phyloP scores from a whole-genome alignment of 1,284 basidiomycete species.

The Stygiomarasmius scandens region DNA sequence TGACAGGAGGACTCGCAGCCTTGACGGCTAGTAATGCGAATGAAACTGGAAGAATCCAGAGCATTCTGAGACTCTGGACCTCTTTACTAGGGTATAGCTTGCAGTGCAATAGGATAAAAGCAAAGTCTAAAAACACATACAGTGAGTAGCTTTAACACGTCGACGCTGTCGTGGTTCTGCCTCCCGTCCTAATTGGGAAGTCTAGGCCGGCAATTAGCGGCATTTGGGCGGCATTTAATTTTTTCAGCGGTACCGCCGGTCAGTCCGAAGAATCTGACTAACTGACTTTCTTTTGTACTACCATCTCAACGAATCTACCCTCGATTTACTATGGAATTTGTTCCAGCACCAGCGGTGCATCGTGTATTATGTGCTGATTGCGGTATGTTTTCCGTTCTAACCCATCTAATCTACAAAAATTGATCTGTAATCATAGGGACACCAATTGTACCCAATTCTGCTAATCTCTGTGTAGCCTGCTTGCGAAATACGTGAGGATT shows the following conservation, averaged over 20 bases:
- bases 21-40: background rate
- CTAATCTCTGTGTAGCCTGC: constrained; percentile 94
- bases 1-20: constrained; percentile 67
- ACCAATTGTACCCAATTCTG: constrained; percentile 95
- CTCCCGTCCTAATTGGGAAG: background rate
- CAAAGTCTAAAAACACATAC: background rate
- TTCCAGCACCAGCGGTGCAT: constrained; percentile 70
- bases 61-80: constrained; percentile 3
- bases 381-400: constrained; percentile 46
- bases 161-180: background rate
- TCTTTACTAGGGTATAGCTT: background rate
- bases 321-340: constrained; percentile 66
- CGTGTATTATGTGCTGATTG: constrained; percentile 84
- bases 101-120: background rate
- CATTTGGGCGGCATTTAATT: background rate
- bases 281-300: background rate
- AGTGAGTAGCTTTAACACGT: background rate
- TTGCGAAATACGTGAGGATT: constrained; percentile 77
- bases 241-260: background rate
- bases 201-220: background rate
- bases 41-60: constrained; percentile 3
- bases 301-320: background rate
- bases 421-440: constrained; percentile 55
- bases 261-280: constrained; percentile 1
- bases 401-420: background rate